A percentile compares a stretch with the other conserved stretches of the same genome.
Evolutionary conservation across 371 early-diverging fungal genomes (phyloP).

Genomic region (Circinella minor): DNA sequence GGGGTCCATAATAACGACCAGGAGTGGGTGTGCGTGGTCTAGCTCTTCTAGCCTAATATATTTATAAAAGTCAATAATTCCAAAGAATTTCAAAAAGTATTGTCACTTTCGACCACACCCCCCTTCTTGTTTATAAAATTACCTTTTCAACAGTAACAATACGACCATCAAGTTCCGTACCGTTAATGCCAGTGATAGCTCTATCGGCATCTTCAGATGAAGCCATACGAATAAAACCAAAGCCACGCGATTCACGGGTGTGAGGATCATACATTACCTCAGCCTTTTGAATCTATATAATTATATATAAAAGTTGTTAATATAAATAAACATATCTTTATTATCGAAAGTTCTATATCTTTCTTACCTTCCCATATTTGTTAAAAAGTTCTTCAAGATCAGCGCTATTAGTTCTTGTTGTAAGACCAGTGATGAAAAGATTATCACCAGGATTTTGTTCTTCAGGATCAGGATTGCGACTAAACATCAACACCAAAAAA

Average conservation of each 20-base stretch:
- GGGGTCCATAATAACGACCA: constrained; percentile 87
- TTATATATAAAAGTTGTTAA: too few relatives aligned
- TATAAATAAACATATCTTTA: too few relatives aligned
- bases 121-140: not conserved
- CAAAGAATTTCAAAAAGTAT: too few relatives aligned
- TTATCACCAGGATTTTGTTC: constrained; percentile 78
- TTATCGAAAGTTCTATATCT: too few relatives aligned
- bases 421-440: constrained; percentile 77
- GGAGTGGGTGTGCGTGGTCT: constrained; percentile 87
- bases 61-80: too few relatives aligned
- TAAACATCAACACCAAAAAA: not conserved
- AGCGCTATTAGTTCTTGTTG: constrained; percentile 58
- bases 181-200: constrained; percentile 64
- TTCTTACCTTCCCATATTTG: constrained; percentile 75
- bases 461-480: constrained; percentile 9
- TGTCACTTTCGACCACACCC: too few relatives aligned
- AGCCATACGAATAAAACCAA: constrained; percentile 85
- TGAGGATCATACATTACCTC: constrained; percentile 84
- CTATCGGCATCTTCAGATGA: constrained; percentile 76
- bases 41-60: constrained; percentile 65
- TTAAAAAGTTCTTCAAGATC: constrained; percentile 75
- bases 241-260: constrained; percentile 81
- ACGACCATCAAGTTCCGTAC: constrained; percentile 76
- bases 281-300: constrained; percentile 65
- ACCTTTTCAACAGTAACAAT: constrained; percentile 78